phyloP scores from a whole-genome alignment of 2,329 filamentous ascomycete species.

The Eutypella sp. region DNA sequence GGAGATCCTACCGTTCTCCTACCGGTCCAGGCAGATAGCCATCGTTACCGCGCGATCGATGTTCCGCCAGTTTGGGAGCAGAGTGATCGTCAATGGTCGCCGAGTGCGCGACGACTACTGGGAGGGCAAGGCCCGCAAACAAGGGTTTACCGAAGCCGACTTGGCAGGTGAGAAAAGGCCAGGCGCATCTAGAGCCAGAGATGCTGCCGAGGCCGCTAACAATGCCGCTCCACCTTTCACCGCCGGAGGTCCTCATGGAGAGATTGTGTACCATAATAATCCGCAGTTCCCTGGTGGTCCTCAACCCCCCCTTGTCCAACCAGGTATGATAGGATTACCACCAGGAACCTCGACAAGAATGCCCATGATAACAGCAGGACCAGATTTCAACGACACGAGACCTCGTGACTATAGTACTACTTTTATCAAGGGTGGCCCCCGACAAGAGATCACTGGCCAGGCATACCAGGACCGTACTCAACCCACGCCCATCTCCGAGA shows the following conservation, averaged over 20 bases:
- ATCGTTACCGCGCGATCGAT: constrained; percentile 97
- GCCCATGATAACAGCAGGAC: constrained; percentile 77
- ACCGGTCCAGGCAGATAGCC: constrained; percentile 95
- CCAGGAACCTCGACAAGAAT: constrained; percentile 66
- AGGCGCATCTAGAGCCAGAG: constrained; percentile 81
- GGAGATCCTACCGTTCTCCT: constrained; percentile 94
- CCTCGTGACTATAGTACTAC: constrained; percentile 71
- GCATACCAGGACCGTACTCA: constrained; percentile 85
- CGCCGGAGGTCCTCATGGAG: constrained; percentile 68
- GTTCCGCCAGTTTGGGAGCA: constrained; percentile 96
- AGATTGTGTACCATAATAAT: constrained; percentile 83
- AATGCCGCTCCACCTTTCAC: constrained; percentile 51
- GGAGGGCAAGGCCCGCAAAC: constrained; percentile 94
- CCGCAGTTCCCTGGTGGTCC: constrained; percentile 62
- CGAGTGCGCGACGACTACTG: constrained; percentile 97
- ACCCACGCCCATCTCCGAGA: constrained; percentile 68
- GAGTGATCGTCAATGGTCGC: constrained; percentile 84
- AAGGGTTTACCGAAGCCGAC: constrained; percentile 97
- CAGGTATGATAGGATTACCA: constrained; percentile 63
- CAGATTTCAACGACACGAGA: constrained; percentile 72
- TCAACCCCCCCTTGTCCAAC: constrained; percentile 64
- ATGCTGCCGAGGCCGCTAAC: constrained; percentile 70
- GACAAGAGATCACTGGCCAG: constrained; percentile 84
- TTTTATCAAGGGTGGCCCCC: constrained; percentile 70
- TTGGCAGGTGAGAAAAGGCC: constrained; percentile 93